Base-by-base conservation (phyloP, 345 rosid genomes). In the Murraya koenigii region DNA sequence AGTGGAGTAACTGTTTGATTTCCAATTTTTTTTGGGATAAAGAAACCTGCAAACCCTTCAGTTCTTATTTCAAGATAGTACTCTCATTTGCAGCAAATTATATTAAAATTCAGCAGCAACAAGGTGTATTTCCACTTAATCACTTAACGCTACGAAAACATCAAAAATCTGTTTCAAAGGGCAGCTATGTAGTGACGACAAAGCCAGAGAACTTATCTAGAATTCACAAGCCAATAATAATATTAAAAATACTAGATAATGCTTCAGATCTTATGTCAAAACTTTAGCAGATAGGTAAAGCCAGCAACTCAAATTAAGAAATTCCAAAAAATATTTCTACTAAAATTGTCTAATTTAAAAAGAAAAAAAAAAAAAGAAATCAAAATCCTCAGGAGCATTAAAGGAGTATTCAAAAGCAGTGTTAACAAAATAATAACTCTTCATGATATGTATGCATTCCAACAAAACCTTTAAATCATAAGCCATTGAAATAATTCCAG, bases 31-130 rank as follows among this genome's bases (percentile, higher is more conserved):
- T 52, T 52, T 5, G 35, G 19, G 41, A 44, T 66, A 69, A 38
- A 32, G 58, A 54, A 25, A 58, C 14, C 20, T 23, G 64, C 55
- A 67, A 75, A 77, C 32, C 26, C 33, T 52, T 62, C 15, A 14
- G 72, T 30, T 75, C 67, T 44, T 41, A 38, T 13, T 69, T 39
- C 3, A 30, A 75, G 67, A 75, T 22, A 39, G 1, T 32, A 44
- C 36, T 41, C 3, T 70, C 41, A 59, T 62, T 80, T 72, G 82
- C 25, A 61, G 61, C 14, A 75, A 74, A 52, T 71, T 25, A 75
- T 10, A 60, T 13, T 8, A 22, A 79, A 58, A 64, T 69, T 73
- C 30, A 76, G 80, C 25, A 30, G 32, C 2, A 25, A 72, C 20
- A 36, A 64, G 39, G 11, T 32, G 19, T 30, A 17, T 32, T 64